A percentile compares a stretch with the other conserved stretches of the same genome.
phyloP scores from a whole-genome alignment of 2,329 filamentous ascomycete species.

The Fusarium sp. region DNA sequence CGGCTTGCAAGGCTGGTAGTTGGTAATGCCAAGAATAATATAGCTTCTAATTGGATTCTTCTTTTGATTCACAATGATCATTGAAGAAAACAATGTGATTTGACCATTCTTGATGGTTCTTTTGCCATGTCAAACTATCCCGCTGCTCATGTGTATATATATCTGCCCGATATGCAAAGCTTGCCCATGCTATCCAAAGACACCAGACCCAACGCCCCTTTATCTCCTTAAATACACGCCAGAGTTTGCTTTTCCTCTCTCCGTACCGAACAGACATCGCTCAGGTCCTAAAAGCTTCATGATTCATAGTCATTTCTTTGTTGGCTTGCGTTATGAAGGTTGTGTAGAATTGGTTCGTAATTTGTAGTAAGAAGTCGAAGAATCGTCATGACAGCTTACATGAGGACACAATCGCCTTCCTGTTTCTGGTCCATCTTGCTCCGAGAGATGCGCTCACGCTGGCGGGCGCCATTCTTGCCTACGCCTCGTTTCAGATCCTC shows the following conservation, averaged over 20 bases:
- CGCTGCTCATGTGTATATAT: constrained; percentile 17
- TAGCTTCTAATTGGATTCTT: neutral
- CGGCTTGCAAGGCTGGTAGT: neutral
- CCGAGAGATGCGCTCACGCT: constrained; percentile 81
- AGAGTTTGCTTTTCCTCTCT: neutral
- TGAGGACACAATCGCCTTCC: constrained; percentile 87
- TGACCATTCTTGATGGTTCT: neutral
- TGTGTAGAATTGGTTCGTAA: neutral
- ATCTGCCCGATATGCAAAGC: constrained; percentile 15
- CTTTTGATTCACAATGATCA: neutral
- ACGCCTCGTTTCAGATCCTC: constrained; percentile 85
- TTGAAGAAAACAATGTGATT: neutral
- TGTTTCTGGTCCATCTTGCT: constrained; percentile 85
- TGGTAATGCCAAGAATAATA: neutral
- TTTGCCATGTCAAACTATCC: neutral
- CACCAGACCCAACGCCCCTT: constrained; percentile 24
- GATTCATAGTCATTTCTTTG: neutral
- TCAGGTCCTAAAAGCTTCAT: neutral
- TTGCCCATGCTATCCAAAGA: constrained; percentile 20
- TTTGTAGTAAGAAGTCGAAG: neutral
- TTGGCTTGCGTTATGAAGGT: neutral
- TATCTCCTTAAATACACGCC: constrained; percentile 5
- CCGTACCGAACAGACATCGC: neutral
- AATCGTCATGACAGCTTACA: constrained; percentile 64
- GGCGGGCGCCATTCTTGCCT: constrained; percentile 76